Percentiles rank a stretch among this genome's conserved stretches.
Conservation (phyloP, 257 asterid species). For the Nicotiana attenuata region DNA sequence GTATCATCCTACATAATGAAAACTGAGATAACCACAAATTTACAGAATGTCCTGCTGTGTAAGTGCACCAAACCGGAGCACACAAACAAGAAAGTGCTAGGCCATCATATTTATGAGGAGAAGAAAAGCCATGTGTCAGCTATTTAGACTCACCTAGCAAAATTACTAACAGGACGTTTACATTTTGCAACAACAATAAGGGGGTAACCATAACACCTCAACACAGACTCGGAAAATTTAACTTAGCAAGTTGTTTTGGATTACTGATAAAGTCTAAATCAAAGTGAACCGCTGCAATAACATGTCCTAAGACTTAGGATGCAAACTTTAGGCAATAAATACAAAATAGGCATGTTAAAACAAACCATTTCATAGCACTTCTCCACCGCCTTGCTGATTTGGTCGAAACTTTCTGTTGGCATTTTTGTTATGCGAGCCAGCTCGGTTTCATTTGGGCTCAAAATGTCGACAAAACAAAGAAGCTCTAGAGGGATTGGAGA, state of each 20-base stretch:
- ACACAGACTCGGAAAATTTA: background rate
- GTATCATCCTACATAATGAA: conserved; percentile 1
- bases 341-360: background rate
- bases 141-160: background rate
- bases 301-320: background rate
- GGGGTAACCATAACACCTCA: background rate
- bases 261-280: background rate
- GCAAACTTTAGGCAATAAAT: background rate
- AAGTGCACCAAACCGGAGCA: background rate
- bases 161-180: background rate
- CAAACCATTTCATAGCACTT: conserved; percentile 78
- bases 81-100: background rate
- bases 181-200: background rate
- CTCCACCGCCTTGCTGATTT: conserved; percentile 68
- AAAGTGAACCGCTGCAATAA: background rate
- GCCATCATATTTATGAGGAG: background rate
- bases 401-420: conserved; percentile 78
- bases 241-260: background rate
- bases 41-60: background rate
- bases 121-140: background rate
- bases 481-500: conserved; percentile 74
- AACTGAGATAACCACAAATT: background rate
- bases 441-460: conserved; percentile 93
- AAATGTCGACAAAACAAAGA: conserved; percentile 45
- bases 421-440: conserved; percentile 76